These are phyloP conservation scores for Albugo candida DNA, from an alignment of 352 stramenopile genomes.

Conservation along the genomic window DNA sequence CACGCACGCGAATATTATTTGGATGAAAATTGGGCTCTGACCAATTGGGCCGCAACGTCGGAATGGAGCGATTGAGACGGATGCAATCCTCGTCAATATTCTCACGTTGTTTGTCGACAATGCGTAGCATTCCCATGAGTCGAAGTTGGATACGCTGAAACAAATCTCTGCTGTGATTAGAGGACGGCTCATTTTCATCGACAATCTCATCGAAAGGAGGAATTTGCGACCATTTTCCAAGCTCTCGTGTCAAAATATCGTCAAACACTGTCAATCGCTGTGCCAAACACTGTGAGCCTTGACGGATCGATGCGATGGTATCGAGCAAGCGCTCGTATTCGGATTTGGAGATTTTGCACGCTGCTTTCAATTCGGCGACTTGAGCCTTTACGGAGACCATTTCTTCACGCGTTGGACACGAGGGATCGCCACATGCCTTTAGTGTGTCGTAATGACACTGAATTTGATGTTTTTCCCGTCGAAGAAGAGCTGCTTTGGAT, in stretches of 20 bases:
- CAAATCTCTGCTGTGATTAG: background rate
- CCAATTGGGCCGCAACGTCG: background rate
- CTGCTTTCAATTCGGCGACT: constrained; percentile 13
- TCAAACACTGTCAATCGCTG: constrained; percentile 51
- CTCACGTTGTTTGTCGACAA: background rate
- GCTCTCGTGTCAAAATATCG: constrained; percentile 24
- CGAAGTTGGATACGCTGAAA: background rate
- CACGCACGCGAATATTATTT: constrained; percentile 7
- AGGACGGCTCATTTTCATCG: background rate
- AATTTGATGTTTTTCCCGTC: constrained; percentile 42
- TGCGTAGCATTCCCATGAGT: background rate
- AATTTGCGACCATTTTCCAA: background rate
- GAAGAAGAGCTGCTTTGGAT: constrained; percentile 21
- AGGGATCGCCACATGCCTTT: constrained; percentile 55
- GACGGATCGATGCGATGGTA: constrained; percentile 49
- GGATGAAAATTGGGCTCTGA: constrained; percentile 4
- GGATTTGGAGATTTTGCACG: constrained; percentile 59
- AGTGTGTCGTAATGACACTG: constrained; percentile 48
- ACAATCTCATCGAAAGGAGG: background rate
- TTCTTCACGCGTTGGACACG: constrained; percentile 63
- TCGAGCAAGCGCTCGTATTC: constrained; percentile 49
- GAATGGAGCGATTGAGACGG: background rate
- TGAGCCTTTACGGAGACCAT: constrained; percentile 39
- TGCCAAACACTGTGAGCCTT: constrained; percentile 50
- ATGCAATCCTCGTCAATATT: background rate